phyloP scores from a whole-genome alignment of 2,329 filamentous ascomycete species.

The Aureobasidium sp. region DNA sequence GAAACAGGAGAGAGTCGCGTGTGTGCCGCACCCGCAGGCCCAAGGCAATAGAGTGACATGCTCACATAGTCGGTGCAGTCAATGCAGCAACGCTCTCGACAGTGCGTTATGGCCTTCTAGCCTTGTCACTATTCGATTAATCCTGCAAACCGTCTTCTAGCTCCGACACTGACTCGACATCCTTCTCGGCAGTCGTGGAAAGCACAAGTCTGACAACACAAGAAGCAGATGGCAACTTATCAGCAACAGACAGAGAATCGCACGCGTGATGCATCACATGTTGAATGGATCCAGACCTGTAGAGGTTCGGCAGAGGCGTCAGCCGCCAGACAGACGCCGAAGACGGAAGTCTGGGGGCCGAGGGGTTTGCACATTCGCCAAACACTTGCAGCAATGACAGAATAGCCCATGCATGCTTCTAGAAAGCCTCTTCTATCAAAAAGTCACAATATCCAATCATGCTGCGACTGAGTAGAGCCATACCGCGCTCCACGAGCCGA shows the following conservation, averaged over 20 bases:
- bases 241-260: neutral
- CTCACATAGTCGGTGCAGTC: neutral
- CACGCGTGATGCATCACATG: conserved; percentile 1
- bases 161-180: neutral
- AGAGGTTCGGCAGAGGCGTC: neutral
- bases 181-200: neutral
- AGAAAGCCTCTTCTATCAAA: neutral
- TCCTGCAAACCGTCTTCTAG: neutral
- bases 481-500: neutral
- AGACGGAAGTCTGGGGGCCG: neutral
- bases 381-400: neutral
- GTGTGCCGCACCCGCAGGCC: neutral
- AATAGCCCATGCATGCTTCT: neutral
- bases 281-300: neutral
- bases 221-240: neutral
- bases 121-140: neutral
- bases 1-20: neutral
- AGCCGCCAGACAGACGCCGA: neutral
- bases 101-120: neutral
- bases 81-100: conserved; percentile 2
- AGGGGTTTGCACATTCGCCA: neutral
- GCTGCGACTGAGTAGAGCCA: conserved; percentile 3
- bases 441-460: neutral
- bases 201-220: neutral
- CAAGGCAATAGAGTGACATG: neutral